These are phyloP conservation scores for Hypomyces rosellus DNA, from an alignment of 2,329 filamentous ascomycete species.

Conservation along the genomic window DNA sequence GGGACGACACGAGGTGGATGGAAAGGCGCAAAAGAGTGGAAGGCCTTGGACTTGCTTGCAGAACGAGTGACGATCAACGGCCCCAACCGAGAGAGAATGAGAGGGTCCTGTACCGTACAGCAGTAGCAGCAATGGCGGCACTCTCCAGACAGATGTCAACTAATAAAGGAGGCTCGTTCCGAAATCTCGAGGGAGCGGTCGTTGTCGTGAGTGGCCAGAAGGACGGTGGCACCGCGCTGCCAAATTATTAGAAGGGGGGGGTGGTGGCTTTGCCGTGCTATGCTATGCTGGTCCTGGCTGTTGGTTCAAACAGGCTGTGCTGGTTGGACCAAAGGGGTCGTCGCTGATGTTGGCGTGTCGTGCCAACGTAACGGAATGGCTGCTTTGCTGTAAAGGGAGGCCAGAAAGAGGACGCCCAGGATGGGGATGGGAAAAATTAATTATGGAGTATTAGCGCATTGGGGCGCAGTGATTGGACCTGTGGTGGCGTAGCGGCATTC, in stretches of 20 bases:
- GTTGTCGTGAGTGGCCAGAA: not conserved
- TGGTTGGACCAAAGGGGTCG: slow-evolving; percentile 3
- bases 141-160: not conserved
- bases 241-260: not conserved
- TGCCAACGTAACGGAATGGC: slow-evolving; percentile 7
- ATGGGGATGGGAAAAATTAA: slow-evolving; percentile 2
- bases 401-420: not conserved
- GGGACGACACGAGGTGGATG: too few relatives aligned
- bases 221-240: not conserved
- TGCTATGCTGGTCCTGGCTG: not conserved
- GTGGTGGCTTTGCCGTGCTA: not conserved
- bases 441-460: slow-evolving; percentile 5
- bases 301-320: not conserved
- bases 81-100: too few relatives aligned
- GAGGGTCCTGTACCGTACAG: too few relatives aligned
- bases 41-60: too few relatives aligned
- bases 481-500: not conserved
- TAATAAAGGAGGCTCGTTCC: slow-evolving; percentile 4
- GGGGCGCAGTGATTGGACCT: not conserved
- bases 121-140: not conserved
- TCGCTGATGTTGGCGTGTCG: not conserved
- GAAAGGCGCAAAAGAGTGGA: too few relatives aligned
- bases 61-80: too few relatives aligned
- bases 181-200: not conserved
- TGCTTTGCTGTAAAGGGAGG: not conserved